A percentile compares a stretch with the other conserved stretches of the same genome.
phyloP scores from a whole-genome alignment of 2,329 filamentous ascomycete species.

The Cordyceps pruinosa region DNA sequence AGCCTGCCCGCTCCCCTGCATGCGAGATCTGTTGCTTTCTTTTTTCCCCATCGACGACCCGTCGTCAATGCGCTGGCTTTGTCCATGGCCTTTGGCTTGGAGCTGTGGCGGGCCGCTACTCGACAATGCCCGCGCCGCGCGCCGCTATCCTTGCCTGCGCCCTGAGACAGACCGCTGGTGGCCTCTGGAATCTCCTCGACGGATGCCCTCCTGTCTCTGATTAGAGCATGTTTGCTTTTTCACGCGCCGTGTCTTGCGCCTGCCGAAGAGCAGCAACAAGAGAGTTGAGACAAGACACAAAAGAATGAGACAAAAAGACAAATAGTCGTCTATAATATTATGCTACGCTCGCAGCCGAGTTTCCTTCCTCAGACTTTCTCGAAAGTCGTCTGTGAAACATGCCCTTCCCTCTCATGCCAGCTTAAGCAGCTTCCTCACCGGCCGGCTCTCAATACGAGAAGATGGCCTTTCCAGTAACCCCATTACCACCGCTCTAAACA shows the following conservation, averaged over 20 bases:
- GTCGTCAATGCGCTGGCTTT: too few species aligned
- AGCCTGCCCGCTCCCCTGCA: not conserved
- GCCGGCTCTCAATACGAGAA: conserved; percentile 10
- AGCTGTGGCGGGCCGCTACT: not conserved
- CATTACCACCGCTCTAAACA: conserved; percentile 14
- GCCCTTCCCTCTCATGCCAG: not conserved
- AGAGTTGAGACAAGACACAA: too few species aligned
- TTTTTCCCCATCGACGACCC: too few species aligned
- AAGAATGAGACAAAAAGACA: too few species aligned
- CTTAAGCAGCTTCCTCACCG: conserved; percentile 10
- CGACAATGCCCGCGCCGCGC: not conserved
- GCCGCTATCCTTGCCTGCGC: not conserved
- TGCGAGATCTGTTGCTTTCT: conserved; percentile 1
- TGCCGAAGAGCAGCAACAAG: too few species aligned
- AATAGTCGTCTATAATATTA: too few species aligned
- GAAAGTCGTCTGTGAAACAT: too few species aligned
- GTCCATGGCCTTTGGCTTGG: not conserved
- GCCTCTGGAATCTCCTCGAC: not conserved
- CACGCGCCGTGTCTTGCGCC: not conserved
- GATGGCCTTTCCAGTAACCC: conserved; percentile 13
- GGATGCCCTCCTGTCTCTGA: not conserved
- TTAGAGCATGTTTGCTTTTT: not conserved
- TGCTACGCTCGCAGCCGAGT: too few species aligned
- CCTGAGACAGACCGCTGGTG: not conserved
- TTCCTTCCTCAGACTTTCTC: too few species aligned